Conservation (phyloP, 441 rosid genomes). For the Adansonia gregorii region DNA sequence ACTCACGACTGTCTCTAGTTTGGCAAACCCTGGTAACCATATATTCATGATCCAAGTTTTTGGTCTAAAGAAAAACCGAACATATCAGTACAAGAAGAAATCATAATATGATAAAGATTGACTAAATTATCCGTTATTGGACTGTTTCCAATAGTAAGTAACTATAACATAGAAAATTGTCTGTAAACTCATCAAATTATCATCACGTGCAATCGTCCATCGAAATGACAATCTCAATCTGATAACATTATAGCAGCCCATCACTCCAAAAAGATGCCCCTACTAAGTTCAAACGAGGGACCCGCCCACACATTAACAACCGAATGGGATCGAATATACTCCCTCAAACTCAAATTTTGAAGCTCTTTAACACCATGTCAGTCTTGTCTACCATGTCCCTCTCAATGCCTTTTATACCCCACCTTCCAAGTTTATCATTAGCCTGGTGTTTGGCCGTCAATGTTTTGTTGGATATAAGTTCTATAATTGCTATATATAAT, state of each 20-base stretch:
- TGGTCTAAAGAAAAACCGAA: neutral
- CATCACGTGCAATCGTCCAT: neutral
- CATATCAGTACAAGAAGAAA: neutral
- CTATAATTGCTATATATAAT: neutral
- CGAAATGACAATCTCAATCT: neutral
- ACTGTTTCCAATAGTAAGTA: too few species aligned
- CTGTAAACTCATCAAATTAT: neutral
- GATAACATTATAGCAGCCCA: neutral
- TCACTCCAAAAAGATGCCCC: constrained; percentile 11
- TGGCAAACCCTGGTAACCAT: neutral
- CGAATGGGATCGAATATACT: neutral
- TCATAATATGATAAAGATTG: constrained; percentile 6
- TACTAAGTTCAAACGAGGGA: neutral
- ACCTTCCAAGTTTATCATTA: constrained; percentile 1
- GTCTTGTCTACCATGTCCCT: constrained; percentile 15
- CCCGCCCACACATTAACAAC: neutral
- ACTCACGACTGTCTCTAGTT: constrained; percentile 8
- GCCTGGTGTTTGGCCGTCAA: neutral
- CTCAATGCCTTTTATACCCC: neutral
- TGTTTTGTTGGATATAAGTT: neutral
- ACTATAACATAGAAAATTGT: neutral
- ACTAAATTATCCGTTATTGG: neutral
- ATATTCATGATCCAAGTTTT: neutral
- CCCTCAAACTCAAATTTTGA: neutral
- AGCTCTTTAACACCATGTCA: constrained; percentile 1